Percentiles rank a stretch among this genome's conserved stretches.
phyloP scores from a whole-genome alignment of 805 yeast species.

The Torulaspora delbrueckii region DNA sequence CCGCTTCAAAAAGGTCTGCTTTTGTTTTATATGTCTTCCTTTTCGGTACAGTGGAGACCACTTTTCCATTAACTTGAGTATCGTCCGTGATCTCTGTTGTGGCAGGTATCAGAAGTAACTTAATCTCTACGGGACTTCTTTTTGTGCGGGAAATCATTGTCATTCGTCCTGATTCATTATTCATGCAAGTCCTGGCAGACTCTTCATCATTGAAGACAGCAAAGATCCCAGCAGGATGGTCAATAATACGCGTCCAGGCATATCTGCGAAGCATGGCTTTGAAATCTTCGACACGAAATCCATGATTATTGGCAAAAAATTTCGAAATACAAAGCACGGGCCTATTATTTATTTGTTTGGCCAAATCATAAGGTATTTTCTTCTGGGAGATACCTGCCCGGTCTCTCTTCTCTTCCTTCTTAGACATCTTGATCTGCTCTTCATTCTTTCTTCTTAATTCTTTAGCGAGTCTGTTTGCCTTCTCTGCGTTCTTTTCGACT shows the following conservation, averaged over 20 bases:
- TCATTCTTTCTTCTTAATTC: conserved; percentile 24
- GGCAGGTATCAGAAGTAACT: conserved; percentile 23
- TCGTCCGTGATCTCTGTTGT: background rate
- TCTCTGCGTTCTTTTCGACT: conserved; percentile 38
- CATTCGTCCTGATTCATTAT: conserved; percentile 24
- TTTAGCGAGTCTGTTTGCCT: conserved; percentile 35
- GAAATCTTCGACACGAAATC: conserved; percentile 55
- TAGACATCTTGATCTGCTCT: conserved; percentile 4
- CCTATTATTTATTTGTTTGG: conserved; percentile 47
- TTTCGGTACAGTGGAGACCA: background rate
- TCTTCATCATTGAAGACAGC: conserved; percentile 53
- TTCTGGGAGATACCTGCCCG: conserved; percentile 12
- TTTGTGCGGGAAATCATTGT: conserved; percentile 22
- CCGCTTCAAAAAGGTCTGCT: conserved; percentile 49
- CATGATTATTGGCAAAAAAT: conserved; percentile 52
- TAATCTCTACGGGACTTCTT: conserved; percentile 23
- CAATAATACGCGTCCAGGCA: conserved; percentile 60
- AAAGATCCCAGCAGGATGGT: conserved; percentile 62
- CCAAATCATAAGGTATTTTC: conserved; percentile 46
- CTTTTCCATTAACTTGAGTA: background rate
- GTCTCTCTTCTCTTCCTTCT: conserved; percentile 5
- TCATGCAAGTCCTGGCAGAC: conserved; percentile 28
- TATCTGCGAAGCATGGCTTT: conserved; percentile 54
- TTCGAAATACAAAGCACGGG: conserved; percentile 50
- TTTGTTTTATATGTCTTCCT: conserved; percentile 16